Percentiles rank a stretch among this genome's conserved stretches.
Conservation (phyloP, 805 yeast species). For the Hanseniaspora osmophila region DNA sequence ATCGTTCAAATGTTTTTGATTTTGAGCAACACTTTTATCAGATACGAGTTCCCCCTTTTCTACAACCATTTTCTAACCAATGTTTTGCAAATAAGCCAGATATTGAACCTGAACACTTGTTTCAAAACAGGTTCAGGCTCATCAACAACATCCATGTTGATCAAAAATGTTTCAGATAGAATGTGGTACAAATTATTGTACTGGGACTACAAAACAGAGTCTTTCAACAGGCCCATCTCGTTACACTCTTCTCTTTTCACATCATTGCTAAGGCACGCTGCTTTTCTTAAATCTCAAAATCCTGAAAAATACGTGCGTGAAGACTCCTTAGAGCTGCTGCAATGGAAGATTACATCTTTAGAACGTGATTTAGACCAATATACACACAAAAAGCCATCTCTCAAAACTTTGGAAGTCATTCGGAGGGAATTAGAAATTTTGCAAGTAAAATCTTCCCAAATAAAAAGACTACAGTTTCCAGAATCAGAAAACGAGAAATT, state of each 20-base stretch:
- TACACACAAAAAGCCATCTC: constrained; percentile 14
- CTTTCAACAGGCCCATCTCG: background rate
- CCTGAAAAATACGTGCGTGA: constrained; percentile 14
- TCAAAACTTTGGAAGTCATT: constrained; percentile 19
- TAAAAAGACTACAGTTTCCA: constrained; percentile 8
- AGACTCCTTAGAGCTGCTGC: constrained; percentile 16
- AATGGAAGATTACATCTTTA: constrained; percentile 20
- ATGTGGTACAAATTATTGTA: constrained; percentile 18
- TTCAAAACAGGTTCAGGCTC: background rate
- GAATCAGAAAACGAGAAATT: constrained; percentile 8
- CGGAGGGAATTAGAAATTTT: constrained; percentile 13
- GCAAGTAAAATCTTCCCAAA: constrained; percentile 6
- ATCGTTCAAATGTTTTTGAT: constrained; percentile 16
- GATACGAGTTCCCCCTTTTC: constrained; percentile 6
- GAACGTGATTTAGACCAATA: constrained; percentile 21
- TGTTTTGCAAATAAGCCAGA: constrained; percentile 15
- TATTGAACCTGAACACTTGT: constrained; percentile 13
- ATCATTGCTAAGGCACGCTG: constrained; percentile 18
- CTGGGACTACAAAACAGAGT: constrained; percentile 11
- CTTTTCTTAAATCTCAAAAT: constrained; percentile 12
- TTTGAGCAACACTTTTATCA: constrained; percentile 16
- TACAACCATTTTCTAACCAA: constrained; percentile 13
- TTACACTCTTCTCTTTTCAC: constrained; percentile 6
- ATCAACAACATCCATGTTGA: constrained; percentile 7
- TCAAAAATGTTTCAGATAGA: constrained; percentile 15